Percentiles rank a stretch among this genome's conserved stretches.
Evolutionary conservation across 129 eudicot genomes (phyloP).

Genomic region (Erigeron canadensis): DNA sequence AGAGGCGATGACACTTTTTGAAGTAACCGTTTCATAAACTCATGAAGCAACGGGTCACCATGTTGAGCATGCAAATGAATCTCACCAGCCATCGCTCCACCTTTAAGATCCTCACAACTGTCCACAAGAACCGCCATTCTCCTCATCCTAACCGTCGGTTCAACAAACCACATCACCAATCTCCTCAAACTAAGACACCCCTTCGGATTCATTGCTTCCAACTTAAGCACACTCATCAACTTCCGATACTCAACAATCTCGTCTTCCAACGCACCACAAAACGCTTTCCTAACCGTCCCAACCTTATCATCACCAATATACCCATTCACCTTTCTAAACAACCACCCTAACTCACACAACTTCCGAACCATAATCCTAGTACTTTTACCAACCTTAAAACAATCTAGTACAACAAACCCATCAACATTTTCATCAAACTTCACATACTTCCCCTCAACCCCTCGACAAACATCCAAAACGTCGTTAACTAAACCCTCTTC

Average conservation of each 20-base stretch:
- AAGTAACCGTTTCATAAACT: constrained; percentile 75
- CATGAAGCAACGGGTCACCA: constrained; percentile 84
- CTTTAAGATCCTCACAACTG: constrained; percentile 68
- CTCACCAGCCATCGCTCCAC: constrained; percentile 91
- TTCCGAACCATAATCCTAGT: constrained; percentile 55
- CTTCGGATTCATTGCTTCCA: constrained; percentile 70
- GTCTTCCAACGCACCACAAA: constrained; percentile 73
- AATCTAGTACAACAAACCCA: constrained; percentile 53
- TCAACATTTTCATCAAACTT: constrained; percentile 64
- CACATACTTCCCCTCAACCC: constrained; percentile 69
- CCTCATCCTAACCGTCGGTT: constrained; percentile 86
- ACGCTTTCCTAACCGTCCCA: constrained; percentile 71
- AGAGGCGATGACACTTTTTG: constrained; percentile 72
- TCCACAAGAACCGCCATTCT: constrained; percentile 89
- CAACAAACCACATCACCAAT: constrained; percentile 75
- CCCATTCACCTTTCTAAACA: constrained; percentile 68
- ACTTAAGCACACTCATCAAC: constrained; percentile 72
- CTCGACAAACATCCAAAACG: constrained; percentile 81
- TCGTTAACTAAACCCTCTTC: constrained; percentile 85
- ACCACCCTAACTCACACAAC: constrained; percentile 81
- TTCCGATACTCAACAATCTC: constrained; percentile 72
- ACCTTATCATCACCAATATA: constrained; percentile 56
- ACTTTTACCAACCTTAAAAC: constrained; percentile 51
- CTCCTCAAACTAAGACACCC: constrained; percentile 68
- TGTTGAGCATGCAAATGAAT: constrained; percentile 89